Conservation (phyloP, 202 grass and related monocot species). For the Carex arenaria region DNA sequence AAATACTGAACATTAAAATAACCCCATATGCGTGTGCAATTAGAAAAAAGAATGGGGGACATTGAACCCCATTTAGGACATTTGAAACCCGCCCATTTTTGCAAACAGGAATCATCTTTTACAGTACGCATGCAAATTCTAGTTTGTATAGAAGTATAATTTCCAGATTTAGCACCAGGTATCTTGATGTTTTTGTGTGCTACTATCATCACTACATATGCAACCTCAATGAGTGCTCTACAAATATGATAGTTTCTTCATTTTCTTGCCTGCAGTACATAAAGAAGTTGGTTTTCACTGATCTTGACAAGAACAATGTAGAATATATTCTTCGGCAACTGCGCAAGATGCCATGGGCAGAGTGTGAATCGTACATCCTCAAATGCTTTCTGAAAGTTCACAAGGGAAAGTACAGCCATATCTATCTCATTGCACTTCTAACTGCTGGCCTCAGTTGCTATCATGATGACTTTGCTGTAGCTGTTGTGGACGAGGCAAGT, state of each 20-base stretch:
- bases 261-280: constrained; percentile 63
- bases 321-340: constrained; percentile 91
- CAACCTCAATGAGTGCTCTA: background rate
- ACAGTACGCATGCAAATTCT: background rate
- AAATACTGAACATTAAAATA: too few relatives aligned
- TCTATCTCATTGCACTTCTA: constrained; percentile 84
- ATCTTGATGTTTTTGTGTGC: background rate
- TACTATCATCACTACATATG: background rate
- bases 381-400: constrained; percentile 99
- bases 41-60: too few relatives aligned
- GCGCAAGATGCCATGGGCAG: constrained; percentile 94
- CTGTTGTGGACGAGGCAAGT: constrained; percentile 85
- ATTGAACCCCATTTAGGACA: too few relatives aligned
- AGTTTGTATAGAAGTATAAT: background rate
- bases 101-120: background rate
- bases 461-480: constrained; percentile 82
- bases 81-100: too few relatives aligned
- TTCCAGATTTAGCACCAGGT: background rate
- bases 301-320: constrained; percentile 84
- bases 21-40: too few relatives aligned
- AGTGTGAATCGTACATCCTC: constrained; percentile 78
- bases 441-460: constrained; percentile 80
- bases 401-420: constrained; percentile 95
- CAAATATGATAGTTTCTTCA: constrained; percentile 1
- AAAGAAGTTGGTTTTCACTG: constrained; percentile 91